Evolutionary conservation across 306 rosid species (phyloP), one percentile per base, ranked within the genome.

Genomic region (Vigna trinervia): DNA sequence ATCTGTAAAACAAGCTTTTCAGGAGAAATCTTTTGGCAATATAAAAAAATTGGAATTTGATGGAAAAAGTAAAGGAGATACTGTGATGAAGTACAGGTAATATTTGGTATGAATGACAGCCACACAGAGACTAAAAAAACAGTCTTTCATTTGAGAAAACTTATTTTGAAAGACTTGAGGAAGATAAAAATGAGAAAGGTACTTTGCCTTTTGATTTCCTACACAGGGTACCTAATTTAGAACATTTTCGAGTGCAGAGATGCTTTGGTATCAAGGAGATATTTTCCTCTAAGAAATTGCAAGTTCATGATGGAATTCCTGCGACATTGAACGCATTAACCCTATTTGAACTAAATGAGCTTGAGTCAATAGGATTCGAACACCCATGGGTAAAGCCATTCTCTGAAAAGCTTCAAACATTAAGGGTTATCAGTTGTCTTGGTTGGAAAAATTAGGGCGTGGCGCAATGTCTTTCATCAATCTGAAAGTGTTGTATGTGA

Each of bases 381-480:
- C 22, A 73, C 41, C 36, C 54, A 2, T 72, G 77, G 66, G 78
- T 56, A 6, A 43, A n/a, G 15, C 48, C 48, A 38, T 63, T 15
- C 28, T 36, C 15, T 36, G 48, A 63, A 36, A 63, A 63, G 1
- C 47, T 63, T 36, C 26, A 63, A 36, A 4, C 0, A 17, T 63
- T 63, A n/a, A 0, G 0, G 0, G 39, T 34, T 34, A 0, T 0
- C 4, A 0, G 2, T 0, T 63, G 69, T 15, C 4, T 38, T 8
- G 4, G 1, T 8, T 63, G 1, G 15, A 38, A 63, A 63, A n/a
- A 1, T 1, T 63, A 63, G 68, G 36, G 46, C 0, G 13, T 0
- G 7, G 14, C 15, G 23, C 47, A 34, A 15, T 64, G 1, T 64
- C 70, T 17, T 64, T 64, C 70, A 64, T 36, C 30, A 17, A 17